Conservation (phyloP, 2,329 filamentous ascomycete genomes). For the Colletotrichum incanum region DNA sequence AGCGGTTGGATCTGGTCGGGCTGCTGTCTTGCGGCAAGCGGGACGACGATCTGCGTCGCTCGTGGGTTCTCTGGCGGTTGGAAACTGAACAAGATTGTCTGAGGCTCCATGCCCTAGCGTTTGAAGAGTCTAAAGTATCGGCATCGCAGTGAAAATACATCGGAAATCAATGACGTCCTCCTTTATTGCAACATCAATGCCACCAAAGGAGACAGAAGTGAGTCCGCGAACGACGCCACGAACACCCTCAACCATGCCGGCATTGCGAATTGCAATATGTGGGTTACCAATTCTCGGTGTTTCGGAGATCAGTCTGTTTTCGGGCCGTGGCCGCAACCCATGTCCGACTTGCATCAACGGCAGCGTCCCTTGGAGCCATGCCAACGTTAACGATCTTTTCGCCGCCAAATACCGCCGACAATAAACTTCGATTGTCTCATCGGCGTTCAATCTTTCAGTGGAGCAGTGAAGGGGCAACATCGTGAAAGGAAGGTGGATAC, state of each 20-base stretch:
- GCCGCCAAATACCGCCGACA: background rate
- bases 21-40: constrained; percentile 34
- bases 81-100: constrained; percentile 29
- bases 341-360: background rate
- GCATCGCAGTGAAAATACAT: background rate
- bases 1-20: constrained; percentile 42
- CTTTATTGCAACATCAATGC: background rate
- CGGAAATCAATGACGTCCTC: background rate
- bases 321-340: constrained; percentile 21
- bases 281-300: background rate
- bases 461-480: background rate
- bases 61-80: constrained; percentile 32
- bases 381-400: background rate
- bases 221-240: background rate
- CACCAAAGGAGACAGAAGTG: background rate
- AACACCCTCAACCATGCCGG: background rate
- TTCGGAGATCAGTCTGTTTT: constrained; percentile 25
- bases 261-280: background rate
- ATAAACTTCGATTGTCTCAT: background rate
- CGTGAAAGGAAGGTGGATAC: background rate
- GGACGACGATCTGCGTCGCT: constrained; percentile 12
- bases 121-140: background rate
- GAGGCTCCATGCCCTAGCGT: background rate
- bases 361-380: background rate
- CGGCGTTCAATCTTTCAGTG: background rate